Evolutionary conservation across 768 basidiomycete genomes (phyloP), one percentile per base, ranked within the genome.

Genomic region (Hemileccinum rubropunctum): DNA sequence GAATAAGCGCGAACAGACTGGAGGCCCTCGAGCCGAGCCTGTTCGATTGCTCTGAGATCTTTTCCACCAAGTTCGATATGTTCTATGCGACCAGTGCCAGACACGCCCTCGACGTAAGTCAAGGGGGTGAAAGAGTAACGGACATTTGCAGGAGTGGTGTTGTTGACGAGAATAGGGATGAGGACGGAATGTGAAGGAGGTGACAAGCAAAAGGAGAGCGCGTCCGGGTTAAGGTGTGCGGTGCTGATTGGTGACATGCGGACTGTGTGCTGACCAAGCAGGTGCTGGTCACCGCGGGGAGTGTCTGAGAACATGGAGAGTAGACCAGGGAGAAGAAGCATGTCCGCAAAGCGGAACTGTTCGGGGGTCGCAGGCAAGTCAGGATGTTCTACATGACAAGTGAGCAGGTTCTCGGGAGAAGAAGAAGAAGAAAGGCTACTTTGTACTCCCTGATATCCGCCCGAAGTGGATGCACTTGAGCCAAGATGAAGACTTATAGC

Each of bases 191-290:
- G 68, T 10, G 74, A 70, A 39, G 76, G 70, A 10, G 75, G 65
- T 2, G 86, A 73, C 17, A 95, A 74, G 59, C 92, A 95, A 64
- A 85, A 94, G 3, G 82, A 82, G 45, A 81, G 75, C 13, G 71
- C 75, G 51, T 85, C 75, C 11, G 91, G 91, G 58, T 95, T 95
- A 38, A 98, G 74, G 18, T 86, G 84, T 4, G 94, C 95, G 3
- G 94, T 97, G 65, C 93, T 91, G 59, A 91, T 92, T 10, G 94
- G 94, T 0, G 92, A 91, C 79, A 95, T 86, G 56, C 88, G 83
- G 45, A 98, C 87, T 0, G 91, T 94, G 62, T 95, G 91, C 66
- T 93, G 86, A 30, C 95, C 95, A 28, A 84, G 78, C 8, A 91
- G 71, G 62, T 90, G 84, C 4, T 72, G 64, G 54, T 88, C 84